Evolutionary conservation across 129 eudicot genomes (phyloP).

Genomic region (Centrapalus pauciflorus): DNA sequence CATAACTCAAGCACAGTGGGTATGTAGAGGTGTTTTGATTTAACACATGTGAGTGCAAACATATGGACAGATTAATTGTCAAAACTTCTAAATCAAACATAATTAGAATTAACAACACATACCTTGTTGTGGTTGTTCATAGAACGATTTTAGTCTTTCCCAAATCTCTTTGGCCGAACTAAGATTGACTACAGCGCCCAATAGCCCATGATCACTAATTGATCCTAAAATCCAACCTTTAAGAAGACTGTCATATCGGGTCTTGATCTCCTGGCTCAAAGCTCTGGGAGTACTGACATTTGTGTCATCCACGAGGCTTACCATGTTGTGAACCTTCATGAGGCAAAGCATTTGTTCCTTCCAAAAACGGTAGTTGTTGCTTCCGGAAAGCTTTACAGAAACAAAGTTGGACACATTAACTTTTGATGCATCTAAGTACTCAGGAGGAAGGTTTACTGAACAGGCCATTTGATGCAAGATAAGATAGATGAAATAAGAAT

Average conservation of each 20-base stretch:
- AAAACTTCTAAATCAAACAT: too few species aligned
- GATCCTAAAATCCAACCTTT: slow-evolving; percentile 13
- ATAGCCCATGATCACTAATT: background rate
- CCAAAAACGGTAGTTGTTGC: slow-evolving; percentile 3
- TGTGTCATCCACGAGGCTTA: background rate
- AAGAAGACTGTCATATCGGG: slow-evolving; percentile 6
- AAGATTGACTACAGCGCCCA: background rate
- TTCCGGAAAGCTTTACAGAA: slow-evolving; percentile 11
- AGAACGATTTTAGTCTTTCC: background rate
- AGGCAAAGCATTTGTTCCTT: slow-evolving; percentile 12
- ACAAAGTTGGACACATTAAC: slow-evolving; percentile 15
- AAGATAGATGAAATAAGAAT: background rate
- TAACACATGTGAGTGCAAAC: too few species aligned
- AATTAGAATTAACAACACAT: background rate
- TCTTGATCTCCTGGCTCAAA: background rate
- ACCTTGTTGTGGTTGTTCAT: slow-evolving; percentile 6
- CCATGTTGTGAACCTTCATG: slow-evolving; percentile 7
- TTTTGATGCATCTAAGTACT: slow-evolving; percentile 7
- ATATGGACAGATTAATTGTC: too few species aligned
- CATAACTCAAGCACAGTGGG: too few species aligned
- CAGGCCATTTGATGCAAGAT: background rate
- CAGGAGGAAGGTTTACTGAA: background rate
- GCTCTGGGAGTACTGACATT: background rate
- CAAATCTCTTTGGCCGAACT: slow-evolving; percentile 6
- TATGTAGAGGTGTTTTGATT: background rate